A percentile compares a stretch with the other conserved stretches of the same genome.
Evolutionary conservation across 228 moss, liverwort and hornwort genomes (phyloP).

Genomic region (Sphagnum fallax): DNA sequence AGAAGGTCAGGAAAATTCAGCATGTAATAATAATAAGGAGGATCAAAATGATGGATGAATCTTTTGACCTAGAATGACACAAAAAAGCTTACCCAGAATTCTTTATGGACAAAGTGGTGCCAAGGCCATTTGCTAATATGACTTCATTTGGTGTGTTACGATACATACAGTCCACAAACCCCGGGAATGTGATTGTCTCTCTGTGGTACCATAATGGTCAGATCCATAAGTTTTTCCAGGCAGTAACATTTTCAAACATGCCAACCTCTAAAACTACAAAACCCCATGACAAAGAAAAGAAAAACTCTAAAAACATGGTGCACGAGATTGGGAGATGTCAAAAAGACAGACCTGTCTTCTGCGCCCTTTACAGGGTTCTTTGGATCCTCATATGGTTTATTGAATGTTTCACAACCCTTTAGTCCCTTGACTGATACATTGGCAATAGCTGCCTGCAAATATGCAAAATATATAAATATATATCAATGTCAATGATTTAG

Average conservation of each 20-base stretch:
- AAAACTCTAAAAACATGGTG: no score
- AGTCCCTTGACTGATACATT: conserved; percentile 71
- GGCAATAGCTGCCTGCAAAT: conserved; percentile 65
- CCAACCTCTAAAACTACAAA: no score
- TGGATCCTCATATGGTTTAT: conserved; percentile 78
- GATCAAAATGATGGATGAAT: no score
- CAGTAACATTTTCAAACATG: no score
- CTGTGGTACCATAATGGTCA: conserved; percentile 11
- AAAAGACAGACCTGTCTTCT: conserved; percentile 59
- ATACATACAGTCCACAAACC: conserved; percentile 93
- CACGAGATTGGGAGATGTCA: no score
- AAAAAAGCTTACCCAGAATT: conserved; percentile 53
- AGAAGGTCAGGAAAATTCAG: no score
- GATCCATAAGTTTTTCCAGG: no score
- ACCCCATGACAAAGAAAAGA: no score
- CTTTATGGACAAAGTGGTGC: conserved; percentile 64
- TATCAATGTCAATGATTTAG: background rate
- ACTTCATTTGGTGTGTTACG: conserved; percentile 59
- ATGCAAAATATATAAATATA: no score
- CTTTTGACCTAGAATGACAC: no score
- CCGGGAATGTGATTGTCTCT: conserved; percentile 68
- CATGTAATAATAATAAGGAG: no score
- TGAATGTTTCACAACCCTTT: conserved; percentile 77
- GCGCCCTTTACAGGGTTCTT: conserved; percentile 63
- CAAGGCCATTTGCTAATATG: conserved; percentile 71